Base-by-base conservation (phyloP, 2,329 filamentous ascomycete genomes). In the Epicoccum nigrum region DNA sequence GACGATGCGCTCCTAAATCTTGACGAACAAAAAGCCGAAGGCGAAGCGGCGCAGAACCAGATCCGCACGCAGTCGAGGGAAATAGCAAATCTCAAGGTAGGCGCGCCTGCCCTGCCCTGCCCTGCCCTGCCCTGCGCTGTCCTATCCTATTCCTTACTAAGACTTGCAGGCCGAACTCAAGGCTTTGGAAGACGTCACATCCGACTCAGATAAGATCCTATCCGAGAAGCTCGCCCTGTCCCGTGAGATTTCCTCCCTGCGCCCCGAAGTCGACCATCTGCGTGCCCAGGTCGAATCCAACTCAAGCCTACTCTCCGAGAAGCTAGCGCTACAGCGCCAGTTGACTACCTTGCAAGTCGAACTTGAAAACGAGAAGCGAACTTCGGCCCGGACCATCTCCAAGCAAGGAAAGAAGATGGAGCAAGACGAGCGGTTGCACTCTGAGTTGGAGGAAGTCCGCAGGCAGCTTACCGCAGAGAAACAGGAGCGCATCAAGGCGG, bases 311-410 rank as follows among this genome's bases (percentile, higher is more conserved):
- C 78, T 95, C 13, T 80, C 87, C 1, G 91, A 96, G 68, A 96
- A 95, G 71, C 79, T 93, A 37, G 82, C 87, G 2, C 75, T 97
- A 12, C 87, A 94, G 67, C 86, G 89, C 38, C 89, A 94, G 72
- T 73, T 96, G 21, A 87, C 82, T 65, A 85, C 87, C 1, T 73
- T 92, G 2, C 89, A 96, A 70, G 86, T 90, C 34, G 89, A 96
- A 62, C 80, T 96, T 2, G 90, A 92, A 58, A 90, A 89, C 59
- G 90, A 94, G 69, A 93, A 86, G 70, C 83, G 86, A n/a, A 81
- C 85, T 3, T 78, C 83, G 7, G 83, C 86, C 59, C 83, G 86
- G 43, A 81, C 81, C 3, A 62, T 76, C 4, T 76, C 77, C 1
- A 80, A 81, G 59, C 70, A 74, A 60, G 77, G 75, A 39, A 76